Percentiles rank a stretch among this genome's conserved stretches.
Conservation (phyloP, 176 grass and related monocot species). For the Themeda triandra region DNA sequence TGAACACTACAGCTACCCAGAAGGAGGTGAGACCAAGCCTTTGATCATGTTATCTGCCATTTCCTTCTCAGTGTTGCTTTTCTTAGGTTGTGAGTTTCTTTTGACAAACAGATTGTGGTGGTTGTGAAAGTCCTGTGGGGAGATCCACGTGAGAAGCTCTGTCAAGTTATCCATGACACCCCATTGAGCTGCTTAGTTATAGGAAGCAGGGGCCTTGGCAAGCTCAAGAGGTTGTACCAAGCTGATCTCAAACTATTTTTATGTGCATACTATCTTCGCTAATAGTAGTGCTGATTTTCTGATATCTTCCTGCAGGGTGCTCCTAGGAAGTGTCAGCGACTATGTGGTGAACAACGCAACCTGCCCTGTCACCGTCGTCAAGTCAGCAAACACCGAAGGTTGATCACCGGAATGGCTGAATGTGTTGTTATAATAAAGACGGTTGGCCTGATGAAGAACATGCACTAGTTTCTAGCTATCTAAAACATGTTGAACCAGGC, state of each 20-base stretch:
- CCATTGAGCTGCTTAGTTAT: constrained; percentile 78
- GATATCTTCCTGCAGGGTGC: constrained; percentile 53
- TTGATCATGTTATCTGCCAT: not conserved
- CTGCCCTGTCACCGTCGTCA: constrained; percentile 89
- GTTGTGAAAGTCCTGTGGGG: constrained; percentile 76
- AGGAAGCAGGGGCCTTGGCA: constrained; percentile 88
- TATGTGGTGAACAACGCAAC: constrained; percentile 77
- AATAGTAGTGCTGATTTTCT: not conserved
- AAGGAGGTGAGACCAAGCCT: constrained; percentile 55
- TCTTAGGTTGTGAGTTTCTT: not conserved
- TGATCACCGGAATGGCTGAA: constrained; percentile 9
- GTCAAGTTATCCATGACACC: constrained; percentile 58
- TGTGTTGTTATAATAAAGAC: not conserved
- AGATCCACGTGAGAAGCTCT: constrained; percentile 88
- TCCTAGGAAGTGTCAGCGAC: constrained; percentile 89
- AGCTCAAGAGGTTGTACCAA: constrained; percentile 75
- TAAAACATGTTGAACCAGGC: constrained; percentile 27
- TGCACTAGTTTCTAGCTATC: not conserved
- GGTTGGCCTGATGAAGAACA: not conserved
- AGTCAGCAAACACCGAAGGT: constrained; percentile 18
- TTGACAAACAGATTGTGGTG: constrained; percentile 43
- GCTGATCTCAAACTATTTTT: not conserved
- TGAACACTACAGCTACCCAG: constrained; percentile 65
- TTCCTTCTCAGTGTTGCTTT: not conserved
- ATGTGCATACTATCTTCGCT: not conserved